These are phyloP conservation scores for Aureobasidium sp. DNA, from an alignment of 2,329 filamentous ascomycete genomes.

Conservation along the genomic window DNA sequence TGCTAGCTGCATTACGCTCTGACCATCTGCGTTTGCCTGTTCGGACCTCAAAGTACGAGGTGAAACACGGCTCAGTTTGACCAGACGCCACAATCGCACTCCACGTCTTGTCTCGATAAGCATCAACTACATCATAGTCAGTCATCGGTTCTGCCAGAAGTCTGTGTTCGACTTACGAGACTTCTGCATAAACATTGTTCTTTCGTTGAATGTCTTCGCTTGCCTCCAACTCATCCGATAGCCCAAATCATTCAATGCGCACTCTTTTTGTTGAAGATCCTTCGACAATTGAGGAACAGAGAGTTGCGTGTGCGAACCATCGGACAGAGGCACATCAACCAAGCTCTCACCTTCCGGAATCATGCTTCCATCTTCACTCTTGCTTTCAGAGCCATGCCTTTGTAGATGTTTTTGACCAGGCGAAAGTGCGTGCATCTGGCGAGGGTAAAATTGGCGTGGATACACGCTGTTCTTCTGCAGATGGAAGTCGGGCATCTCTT, in stretches of 20 bases:
- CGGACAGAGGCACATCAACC: constrained; percentile 46
- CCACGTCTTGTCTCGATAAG: constrained; percentile 86
- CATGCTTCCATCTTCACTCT: constrained; percentile 20
- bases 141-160: background rate
- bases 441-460: constrained; percentile 83
- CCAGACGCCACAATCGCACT: constrained; percentile 71
- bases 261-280: constrained; percentile 67
- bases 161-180: constrained; percentile 60
- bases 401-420: constrained; percentile 61
- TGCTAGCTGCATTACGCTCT: constrained; percentile 28
- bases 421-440: constrained; percentile 84
- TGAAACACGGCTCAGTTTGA: constrained; percentile 65
- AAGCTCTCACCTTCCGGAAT: constrained; percentile 34
- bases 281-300: constrained; percentile 68
- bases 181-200: constrained; percentile 82
- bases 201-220: constrained; percentile 80
- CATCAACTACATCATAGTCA: constrained; percentile 60
- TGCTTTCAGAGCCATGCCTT: constrained; percentile 38
- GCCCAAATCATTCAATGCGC: constrained; percentile 85
- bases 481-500: constrained; percentile 94
- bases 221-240: constrained; percentile 97
- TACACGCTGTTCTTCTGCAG: constrained; percentile 84
- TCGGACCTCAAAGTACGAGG: constrained; percentile 83
- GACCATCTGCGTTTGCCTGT: constrained; percentile 66
- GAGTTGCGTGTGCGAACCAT: constrained; percentile 66